Base-by-base conservation (phyloP, 192 early-diverging fungal species). In the Coemansia guatemalensis region DNA sequence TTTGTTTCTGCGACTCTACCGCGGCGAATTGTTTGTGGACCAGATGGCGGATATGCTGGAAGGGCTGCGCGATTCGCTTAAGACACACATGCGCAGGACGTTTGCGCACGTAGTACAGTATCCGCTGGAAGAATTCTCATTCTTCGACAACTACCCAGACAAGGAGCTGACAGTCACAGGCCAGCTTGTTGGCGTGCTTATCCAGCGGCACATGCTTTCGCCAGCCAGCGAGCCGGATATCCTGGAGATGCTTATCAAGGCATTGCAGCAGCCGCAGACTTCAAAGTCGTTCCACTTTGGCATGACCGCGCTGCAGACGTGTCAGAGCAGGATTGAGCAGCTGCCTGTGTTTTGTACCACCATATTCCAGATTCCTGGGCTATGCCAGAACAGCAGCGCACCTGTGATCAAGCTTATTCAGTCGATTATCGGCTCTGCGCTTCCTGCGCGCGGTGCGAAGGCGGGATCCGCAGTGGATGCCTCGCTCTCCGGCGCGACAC, bases 101-200 rank as follows among this genome's bases (percentile, higher is more conserved):
- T 98, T 88, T 74, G 84, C 87, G 8, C 94, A 90, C 67, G 95
- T 97, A 86, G 88, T 95, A 8, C 90, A 93, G 74, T 92, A 92
- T 57, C 87, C 96, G 30, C 90, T 99, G 75, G 97, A 98, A 62
- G 97, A 99, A 75, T 96, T 93, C 75, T 88, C 91, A 58, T 97
- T 92, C 67, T 95, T 99, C 59, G 82, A 89, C 25, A 90, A 93
- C 74, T 99, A 98, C 73, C 96, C 95, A 0, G 94, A 95, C 52
- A 92, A 89, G 63, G 92, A 96, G 75, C 83, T 98, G 14, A 82
- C 85, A 2, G 88, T 98, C 23, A 97, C 96, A 0, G 90, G 91
- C 50, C 83, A 90, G 25, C 83, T 99, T 21, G 95, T 99, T 74
- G 97, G 97, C 5, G 81, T 86, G 11, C 67, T 98, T 57, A 89